These are phyloP conservation scores for Penicillium sp. DNA, from an alignment of 2,329 filamentous ascomycete genomes.

Conservation along the genomic window DNA sequence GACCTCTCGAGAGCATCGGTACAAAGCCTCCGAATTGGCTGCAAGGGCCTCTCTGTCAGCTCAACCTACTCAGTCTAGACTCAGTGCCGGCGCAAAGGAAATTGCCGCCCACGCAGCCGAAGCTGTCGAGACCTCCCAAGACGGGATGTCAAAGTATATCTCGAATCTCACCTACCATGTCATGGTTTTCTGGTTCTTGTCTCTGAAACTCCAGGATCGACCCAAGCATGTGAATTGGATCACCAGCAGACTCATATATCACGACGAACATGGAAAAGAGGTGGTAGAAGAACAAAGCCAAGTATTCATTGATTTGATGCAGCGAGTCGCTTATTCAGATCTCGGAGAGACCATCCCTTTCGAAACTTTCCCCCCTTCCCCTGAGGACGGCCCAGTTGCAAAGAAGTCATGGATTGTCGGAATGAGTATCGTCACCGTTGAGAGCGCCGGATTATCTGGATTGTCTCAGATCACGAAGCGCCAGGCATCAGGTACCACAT, in stretches of 20 bases:
- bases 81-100: slow-evolving; percentile 47
- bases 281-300: slow-evolving; percentile 87
- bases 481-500: slow-evolving; percentile 51
- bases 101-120: slow-evolving; percentile 31
- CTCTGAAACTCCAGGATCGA: slow-evolving; percentile 78
- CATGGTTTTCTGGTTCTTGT: slow-evolving; percentile 95
- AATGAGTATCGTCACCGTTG: slow-evolving; percentile 51
- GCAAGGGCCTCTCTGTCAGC: slow-evolving; percentile 31
- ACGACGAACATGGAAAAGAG: slow-evolving; percentile 69
- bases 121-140: slow-evolving; percentile 48
- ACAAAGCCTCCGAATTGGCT: slow-evolving; percentile 33
- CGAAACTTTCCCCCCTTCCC: slow-evolving; percentile 41
- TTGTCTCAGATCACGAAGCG: slow-evolving; percentile 51
- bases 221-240: slow-evolving; percentile 87
- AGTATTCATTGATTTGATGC: slow-evolving; percentile 93
- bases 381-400: slow-evolving; percentile 41
- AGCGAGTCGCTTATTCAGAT: slow-evolving; percentile 80
- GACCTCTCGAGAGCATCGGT: slow-evolving; percentile 66
- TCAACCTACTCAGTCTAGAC: slow-evolving; percentile 23
- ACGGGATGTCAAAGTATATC: slow-evolving; percentile 88
- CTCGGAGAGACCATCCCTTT: slow-evolving; percentile 63
- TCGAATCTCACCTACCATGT: slow-evolving; percentile 92
- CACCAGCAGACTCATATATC: slow-evolving; percentile 74
- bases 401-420: slow-evolving; percentile 52
- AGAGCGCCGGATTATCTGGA: slow-evolving; percentile 48